Evolutionary conservation across 805 yeast genomes (phyloP), one percentile per base, ranked within the genome.

Genomic region (Metschnikowia cubensis): DNA sequence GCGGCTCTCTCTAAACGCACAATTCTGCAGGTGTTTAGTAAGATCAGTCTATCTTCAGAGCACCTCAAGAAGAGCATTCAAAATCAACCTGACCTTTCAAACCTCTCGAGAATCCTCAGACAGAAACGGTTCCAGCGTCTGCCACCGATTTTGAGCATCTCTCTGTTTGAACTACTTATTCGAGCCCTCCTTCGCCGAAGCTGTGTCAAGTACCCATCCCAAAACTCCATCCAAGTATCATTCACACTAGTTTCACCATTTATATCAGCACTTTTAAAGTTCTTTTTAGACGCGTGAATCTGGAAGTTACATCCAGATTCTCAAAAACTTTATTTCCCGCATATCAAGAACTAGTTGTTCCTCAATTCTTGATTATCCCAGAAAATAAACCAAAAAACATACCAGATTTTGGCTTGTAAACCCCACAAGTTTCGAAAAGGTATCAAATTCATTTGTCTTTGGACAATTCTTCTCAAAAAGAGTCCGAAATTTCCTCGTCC

Each of bases 1-100:
- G n/a, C n/a, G 42, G 5, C 14, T 29, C 37, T 42, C 45, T 34
- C 29, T n/a, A 42, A 42, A 42, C 45, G 45, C 45, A 42, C 29
- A 21, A 11, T 5, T 18, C 45, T 42, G 45, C 45, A 32, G 45
- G 37, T 33, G 45, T 32, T 18, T 15, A 14, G 15, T 7, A 34
- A 34, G 25, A 20, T 33, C n/a, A 20, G 20, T 42, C n/a, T 11
- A 42, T 42, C 37, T 34, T 42, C 29, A 20, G 45, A 34, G 21
- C 43, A 32, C 35, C 20, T 18, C 13, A 33, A 15, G 38, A 17
- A 42, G n/a, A 21, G 7, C 21, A 22, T 7, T 31, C 13, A 21
- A 36, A 36, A 20, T 6, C 25, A 18, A 18, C 21, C 25, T 20
- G 39, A 21, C 39, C 25, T 36, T 36, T 20, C 15, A 36, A 13